Conservation (phyloP, 2,329 filamentous ascomycete genomes). For the Fusarium coffeatum region DNA sequence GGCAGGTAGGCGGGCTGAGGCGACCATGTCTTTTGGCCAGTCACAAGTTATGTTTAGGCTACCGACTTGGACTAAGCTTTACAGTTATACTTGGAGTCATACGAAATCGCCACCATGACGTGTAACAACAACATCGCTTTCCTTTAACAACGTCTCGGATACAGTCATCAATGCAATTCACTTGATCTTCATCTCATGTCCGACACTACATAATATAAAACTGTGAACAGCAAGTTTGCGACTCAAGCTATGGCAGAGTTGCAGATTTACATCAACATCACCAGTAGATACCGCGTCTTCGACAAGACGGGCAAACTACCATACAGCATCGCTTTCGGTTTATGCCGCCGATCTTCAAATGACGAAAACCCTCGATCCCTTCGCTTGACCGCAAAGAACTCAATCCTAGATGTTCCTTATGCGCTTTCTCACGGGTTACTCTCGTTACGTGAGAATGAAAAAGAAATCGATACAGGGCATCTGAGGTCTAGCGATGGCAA, state of each 20-base stretch:
- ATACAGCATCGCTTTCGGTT: background rate
- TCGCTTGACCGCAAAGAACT: background rate
- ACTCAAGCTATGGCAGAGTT: background rate
- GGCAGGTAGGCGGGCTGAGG: background rate
- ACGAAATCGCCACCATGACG: background rate
- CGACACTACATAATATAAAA: rapidly evolving
- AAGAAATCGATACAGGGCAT: background rate
- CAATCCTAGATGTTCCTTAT: background rate
- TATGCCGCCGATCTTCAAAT: background rate
- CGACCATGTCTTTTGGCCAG: rapidly evolving
- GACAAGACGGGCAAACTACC: background rate
- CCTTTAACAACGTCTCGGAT: background rate
- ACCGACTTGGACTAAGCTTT: too few relatives aligned
- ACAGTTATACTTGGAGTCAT: background rate
- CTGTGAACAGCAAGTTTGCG: rapidly evolving
- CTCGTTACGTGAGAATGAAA: background rate
- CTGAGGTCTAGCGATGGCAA: background rate
- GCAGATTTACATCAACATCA: background rate
- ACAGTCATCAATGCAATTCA: too few relatives aligned
- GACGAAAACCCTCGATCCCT: background rate
- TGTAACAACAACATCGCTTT: rapidly evolving
- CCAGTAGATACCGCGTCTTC: background rate
- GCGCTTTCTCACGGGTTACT: background rate
- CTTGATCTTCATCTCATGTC: background rate
- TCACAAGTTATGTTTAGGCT: background rate